Evolutionary conservation across 2,329 filamentous ascomycete genomes (phyloP).

Genomic region (Ophioceras dolichostomum): DNA sequence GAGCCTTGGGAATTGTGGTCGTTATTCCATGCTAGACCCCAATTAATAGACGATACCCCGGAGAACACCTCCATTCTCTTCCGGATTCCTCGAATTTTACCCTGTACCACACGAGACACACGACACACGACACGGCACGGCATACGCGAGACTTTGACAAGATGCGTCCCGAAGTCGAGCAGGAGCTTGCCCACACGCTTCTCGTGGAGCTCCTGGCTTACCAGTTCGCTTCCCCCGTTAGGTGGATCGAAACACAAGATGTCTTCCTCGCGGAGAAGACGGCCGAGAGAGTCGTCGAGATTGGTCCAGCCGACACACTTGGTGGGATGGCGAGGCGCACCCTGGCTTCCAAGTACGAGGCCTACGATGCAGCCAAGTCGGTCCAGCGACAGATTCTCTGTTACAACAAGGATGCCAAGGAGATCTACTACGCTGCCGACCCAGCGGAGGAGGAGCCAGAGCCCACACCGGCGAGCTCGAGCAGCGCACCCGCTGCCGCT

Average conservation of each 20-base stretch:
- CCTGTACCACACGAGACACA: too few relatives aligned
- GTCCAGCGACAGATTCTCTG: slow-evolving; percentile 95
- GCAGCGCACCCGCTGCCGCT: slow-evolving; percentile 26
- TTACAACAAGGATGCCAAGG: slow-evolving; percentile 98
- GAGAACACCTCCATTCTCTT: not conserved
- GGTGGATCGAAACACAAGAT: slow-evolving; percentile 99
- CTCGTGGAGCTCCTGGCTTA: slow-evolving; percentile 98
- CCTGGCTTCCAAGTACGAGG: slow-evolving; percentile 93
- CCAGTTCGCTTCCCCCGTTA: slow-evolving; percentile 95
- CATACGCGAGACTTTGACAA: slow-evolving; percentile 15
- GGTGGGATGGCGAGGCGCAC: slow-evolving; percentile 97
- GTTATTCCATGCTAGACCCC: slow-evolving; percentile 3
- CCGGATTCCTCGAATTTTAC: not conserved
- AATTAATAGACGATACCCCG: slow-evolving; percentile 5
- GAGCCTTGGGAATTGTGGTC: too few relatives aligned
- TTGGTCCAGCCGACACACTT: slow-evolving; percentile 91
- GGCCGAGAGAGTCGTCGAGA: slow-evolving; percentile 94
- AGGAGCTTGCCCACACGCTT: slow-evolving; percentile 96
- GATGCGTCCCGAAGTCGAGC: slow-evolving; percentile 98
- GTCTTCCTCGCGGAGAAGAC: slow-evolving; percentile 94
- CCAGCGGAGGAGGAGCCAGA: slow-evolving; percentile 84
- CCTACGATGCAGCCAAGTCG: slow-evolving; percentile 93
- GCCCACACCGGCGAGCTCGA: slow-evolving; percentile 19
- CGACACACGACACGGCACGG: not conserved
- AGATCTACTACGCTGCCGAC: slow-evolving; percentile 98